Evolutionary conservation across 495 filamentous ascomycete species (phyloP).

Genomic region (Aspergillus coremiiformis): DNA sequence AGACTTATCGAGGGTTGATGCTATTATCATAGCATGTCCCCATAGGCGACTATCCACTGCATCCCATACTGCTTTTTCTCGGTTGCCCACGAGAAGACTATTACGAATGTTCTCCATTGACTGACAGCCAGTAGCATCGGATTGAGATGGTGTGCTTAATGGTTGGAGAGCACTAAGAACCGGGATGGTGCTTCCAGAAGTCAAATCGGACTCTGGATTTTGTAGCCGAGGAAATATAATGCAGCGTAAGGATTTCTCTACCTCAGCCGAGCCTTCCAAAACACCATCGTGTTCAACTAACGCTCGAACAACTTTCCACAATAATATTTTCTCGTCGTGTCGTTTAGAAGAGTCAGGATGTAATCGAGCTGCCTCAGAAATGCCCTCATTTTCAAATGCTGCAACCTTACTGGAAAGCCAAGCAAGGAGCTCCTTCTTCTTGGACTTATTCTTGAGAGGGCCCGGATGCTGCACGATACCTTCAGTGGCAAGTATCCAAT

Average conservation of each 20-base stretch:
- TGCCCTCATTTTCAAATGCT: constrained; percentile 55
- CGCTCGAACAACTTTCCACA: constrained; percentile 80
- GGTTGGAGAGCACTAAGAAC: constrained; percentile 25
- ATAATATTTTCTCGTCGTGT: constrained; percentile 69
- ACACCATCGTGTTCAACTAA: constrained; percentile 81
- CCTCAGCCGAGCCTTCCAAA: constrained; percentile 63
- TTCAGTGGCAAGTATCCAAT: constrained; percentile 61
- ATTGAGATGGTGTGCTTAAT: constrained; percentile 22
- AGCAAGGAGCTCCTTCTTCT: constrained; percentile 84
- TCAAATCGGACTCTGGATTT: constrained; percentile 24
- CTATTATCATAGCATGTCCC: constrained; percentile 91
- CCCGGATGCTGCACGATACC: constrained; percentile 78
- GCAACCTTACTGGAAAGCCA: constrained; percentile 77
- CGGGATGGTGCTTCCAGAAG: constrained; percentile 15
- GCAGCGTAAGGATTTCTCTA: constrained; percentile 65
- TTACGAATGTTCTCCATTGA: constrained; percentile 63
- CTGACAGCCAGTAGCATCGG: constrained; percentile 59
- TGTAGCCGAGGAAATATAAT: constrained; percentile 61
- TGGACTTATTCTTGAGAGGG: constrained; percentile 77
- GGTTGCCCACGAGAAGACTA: constrained; percentile 68
- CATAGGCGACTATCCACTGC: constrained; percentile 91
- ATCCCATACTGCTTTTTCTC: constrained; percentile 87
- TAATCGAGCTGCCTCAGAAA: constrained; percentile 41
- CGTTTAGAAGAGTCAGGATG: constrained; percentile 55
- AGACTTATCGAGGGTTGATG: constrained; percentile 60